Conservation (phyloP, 306 rosid genomes). For the Malus domestica region DNA sequence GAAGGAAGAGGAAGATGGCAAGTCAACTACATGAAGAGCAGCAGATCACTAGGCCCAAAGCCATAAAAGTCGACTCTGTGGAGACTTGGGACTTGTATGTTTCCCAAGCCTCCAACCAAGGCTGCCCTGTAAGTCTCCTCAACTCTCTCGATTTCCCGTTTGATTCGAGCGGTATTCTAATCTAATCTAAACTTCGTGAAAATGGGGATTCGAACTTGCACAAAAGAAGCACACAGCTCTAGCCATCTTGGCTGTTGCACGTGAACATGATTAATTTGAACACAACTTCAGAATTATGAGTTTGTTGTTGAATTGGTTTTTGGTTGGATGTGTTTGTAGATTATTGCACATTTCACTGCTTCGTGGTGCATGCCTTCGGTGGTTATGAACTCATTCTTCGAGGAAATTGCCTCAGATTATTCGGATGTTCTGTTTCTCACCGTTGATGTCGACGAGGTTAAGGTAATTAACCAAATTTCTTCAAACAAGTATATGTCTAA, state of each 20-base stretch:
- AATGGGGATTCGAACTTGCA: not conserved
- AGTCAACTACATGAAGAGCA: slow-evolving; percentile 30
- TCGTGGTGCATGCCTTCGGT: slow-evolving; percentile 98
- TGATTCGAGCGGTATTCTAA: no score
- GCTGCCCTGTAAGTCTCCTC: slow-evolving; percentile 43
- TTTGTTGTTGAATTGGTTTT: not conserved
- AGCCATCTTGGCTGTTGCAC: no score
- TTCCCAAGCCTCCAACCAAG: slow-evolving; percentile 49
- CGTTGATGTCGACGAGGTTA: slow-evolving; percentile 88
- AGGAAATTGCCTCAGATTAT: slow-evolving; percentile 59
- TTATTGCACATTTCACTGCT: slow-evolving; percentile 83
- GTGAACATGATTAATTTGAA: not conserved
- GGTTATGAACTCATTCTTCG: slow-evolving; percentile 68
- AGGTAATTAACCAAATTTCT: slow-evolving; percentile 41
- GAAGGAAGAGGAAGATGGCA: slow-evolving; percentile 16
- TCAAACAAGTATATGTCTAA: not conserved
- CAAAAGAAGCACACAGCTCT: no score
- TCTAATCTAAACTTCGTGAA: not conserved
- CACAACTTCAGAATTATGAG: not conserved
- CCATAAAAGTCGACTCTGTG: slow-evolving; percentile 51
- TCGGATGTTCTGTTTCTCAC: slow-evolving; percentile 64
- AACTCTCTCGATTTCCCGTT: not conserved
- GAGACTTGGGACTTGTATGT: slow-evolving; percentile 62
- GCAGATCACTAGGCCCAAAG: slow-evolving; percentile 30
- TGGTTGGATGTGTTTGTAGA: slow-evolving; percentile 27